These are phyloP conservation scores for Botryotinia narcissicola DNA, from an alignment of 2,329 filamentous ascomycete genomes.

Conservation along the genomic window DNA sequence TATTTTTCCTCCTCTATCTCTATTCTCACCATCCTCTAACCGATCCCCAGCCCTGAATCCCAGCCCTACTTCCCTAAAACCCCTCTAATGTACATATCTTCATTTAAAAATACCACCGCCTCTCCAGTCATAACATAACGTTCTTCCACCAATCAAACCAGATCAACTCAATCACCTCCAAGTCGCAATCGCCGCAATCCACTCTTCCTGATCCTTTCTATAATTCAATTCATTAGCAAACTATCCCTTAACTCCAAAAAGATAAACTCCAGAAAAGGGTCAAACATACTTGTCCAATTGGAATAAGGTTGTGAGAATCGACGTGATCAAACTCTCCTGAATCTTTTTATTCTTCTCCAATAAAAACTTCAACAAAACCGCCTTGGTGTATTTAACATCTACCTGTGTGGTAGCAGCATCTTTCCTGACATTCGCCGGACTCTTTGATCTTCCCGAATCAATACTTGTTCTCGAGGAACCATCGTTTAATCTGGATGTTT, in stretches of 20 bases:
- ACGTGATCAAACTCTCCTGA: conserved; percentile 67
- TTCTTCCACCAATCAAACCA: neutral
- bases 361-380: conserved; percentile 76
- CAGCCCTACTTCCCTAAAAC: neutral
- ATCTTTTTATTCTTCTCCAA: conserved; percentile 77
- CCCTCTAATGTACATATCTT: neutral
- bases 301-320: conserved; percentile 72
- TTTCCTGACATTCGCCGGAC: conserved; percentile 29
- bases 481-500: conserved; percentile 37
- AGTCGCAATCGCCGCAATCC: conserved; percentile 66
- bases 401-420: conserved; percentile 23
- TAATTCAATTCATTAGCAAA: conserved; percentile 19
- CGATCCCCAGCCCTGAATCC: neutral
- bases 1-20: neutral
- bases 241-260: neutral
- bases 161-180: neutral
- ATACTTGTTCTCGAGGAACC: conserved; percentile 35
- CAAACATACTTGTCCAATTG: conserved; percentile 68
- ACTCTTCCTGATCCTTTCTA: conserved; percentile 79
- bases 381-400: conserved; percentile 65
- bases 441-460: conserved; percentile 39
- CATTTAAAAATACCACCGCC: neutral
- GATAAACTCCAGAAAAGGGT: neutral
- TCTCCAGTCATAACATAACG: neutral
- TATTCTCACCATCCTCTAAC: neutral